Evolutionary conservation across 2,329 filamentous ascomycete species (phyloP), one percentile per base, ranked within the genome.

Genomic region (Dactylellina sp.): DNA sequence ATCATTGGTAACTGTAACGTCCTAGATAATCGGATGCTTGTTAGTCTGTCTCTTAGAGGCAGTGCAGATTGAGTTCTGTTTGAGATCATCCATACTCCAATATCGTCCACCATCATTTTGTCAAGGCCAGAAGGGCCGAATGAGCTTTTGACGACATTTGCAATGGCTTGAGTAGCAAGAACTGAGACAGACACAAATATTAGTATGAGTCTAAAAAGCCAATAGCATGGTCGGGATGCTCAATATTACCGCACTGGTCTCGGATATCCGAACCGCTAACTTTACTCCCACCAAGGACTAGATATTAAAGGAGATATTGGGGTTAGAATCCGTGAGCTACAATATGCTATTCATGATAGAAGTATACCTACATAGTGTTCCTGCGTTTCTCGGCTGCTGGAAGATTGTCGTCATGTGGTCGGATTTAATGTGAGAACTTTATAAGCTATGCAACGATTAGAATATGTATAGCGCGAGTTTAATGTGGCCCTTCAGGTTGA

Each of bases 51-150:
- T n/a, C 47, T 11, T 28, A 20, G 22, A 52, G 24, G 20, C 14
- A 24, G 46, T 40, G 25, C 20, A 57, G 59, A 77, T 71, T 37
- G 37, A 77, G 77, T 78, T 76, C 76, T 32, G 28, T 32, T 71
- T 28, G 20, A 63, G 77, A 75, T 40, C 71, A 65, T 68, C 79
- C 89, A 79, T 87, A 92, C 90, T 80, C 95, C 95, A 82, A 99
- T 98, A 81, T 99, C 95, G 84, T 99, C 95, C 79, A 99, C 95
- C 95, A 99, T 98, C 95, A 99, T 99, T 88, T 99, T 99, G 82
- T 99, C 95, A 77, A 99, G 87, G 53, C 95, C 95, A 76, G 92
- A 97, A 57, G 95, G 95, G 64, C 95, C 95, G 81, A 99, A 99
- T 14, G 95, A 99, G 83, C 92, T 97, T 86, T 97, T 98, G 82